These are phyloP conservation scores for Allodekkera sacchari DNA, from an alignment of 805 yeast genomes.

Conservation along the genomic window DNA sequence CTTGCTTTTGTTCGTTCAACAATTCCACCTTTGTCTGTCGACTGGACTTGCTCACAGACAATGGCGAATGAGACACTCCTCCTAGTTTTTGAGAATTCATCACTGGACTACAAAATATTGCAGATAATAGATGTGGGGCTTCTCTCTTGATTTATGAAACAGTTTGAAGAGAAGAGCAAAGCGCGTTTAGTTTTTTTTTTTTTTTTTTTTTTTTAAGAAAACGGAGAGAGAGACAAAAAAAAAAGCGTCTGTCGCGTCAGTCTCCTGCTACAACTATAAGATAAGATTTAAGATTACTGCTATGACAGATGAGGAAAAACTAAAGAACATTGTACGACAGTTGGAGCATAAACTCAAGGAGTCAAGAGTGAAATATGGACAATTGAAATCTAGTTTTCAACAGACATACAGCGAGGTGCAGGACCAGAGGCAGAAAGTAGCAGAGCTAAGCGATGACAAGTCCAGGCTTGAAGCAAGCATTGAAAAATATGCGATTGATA, in stretches of 20 bases:
- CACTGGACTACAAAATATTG: too few species aligned
- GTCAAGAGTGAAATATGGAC: too few species aligned
- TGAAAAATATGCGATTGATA: slow-evolving; percentile 28
- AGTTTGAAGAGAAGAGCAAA: too few species aligned
- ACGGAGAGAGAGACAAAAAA: too few species aligned
- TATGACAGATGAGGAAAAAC: neutral
- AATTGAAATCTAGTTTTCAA: slow-evolving; percentile 53
- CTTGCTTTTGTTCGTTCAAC: slow-evolving; percentile 81
- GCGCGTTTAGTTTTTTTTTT: too few species aligned
- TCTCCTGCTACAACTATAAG: neutral
- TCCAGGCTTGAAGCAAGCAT: slow-evolving; percentile 39
- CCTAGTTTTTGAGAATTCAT: too few species aligned
- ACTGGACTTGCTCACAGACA: slow-evolving; percentile 13
- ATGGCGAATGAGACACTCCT: too few species aligned
- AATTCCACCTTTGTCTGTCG: slow-evolving; percentile 53
- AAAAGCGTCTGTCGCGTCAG: too few species aligned
- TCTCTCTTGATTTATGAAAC: too few species aligned
- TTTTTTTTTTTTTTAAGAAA: too few species aligned
- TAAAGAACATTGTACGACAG: neutral
- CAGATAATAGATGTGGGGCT: too few species aligned
- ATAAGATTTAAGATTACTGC: neutral
- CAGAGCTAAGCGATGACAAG: slow-evolving; percentile 8
- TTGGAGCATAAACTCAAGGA: slow-evolving; percentile 1
- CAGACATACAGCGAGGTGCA: slow-evolving; percentile 50
- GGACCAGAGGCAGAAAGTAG: slow-evolving; percentile 25